Evolutionary conservation across 495 filamentous ascomycete genomes (phyloP).

Genomic region (Lepidopterella palustris): DNA sequence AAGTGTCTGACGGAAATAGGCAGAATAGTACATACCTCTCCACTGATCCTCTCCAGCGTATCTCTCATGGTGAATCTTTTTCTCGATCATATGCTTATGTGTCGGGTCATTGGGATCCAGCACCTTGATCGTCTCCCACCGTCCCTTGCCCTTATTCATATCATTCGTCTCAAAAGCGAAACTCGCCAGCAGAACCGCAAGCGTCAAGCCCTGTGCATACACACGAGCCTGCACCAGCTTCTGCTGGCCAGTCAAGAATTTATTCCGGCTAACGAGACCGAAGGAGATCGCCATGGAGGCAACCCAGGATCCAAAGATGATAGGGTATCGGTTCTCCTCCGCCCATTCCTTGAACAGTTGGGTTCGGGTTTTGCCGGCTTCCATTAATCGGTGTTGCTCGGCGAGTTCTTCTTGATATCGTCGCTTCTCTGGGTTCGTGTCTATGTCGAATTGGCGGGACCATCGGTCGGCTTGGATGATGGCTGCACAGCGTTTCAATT

Average conservation of each 20-base stretch:
- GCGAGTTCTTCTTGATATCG: constrained; percentile 59
- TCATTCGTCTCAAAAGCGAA: constrained; percentile 88
- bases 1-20: background rate
- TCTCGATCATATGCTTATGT: constrained; percentile 66
- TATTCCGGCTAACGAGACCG: constrained; percentile 69
- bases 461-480: constrained; percentile 82
- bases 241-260: constrained; percentile 67
- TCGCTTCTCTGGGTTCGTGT: constrained; percentile 55
- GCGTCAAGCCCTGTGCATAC: constrained; percentile 92
- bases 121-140: constrained; percentile 68
- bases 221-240: constrained; percentile 97
- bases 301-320: constrained; percentile 79
- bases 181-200: constrained; percentile 79
- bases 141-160: constrained; percentile 65
- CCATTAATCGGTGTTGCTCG: constrained; percentile 43
- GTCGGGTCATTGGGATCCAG: constrained; percentile 62
- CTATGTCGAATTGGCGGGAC: constrained; percentile 65
- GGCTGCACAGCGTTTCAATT: constrained; percentile 32
- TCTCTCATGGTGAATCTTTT: constrained; percentile 62
- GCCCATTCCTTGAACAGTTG: constrained; percentile 55
- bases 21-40: constrained; percentile 54
- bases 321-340: constrained; percentile 77
- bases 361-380: constrained; percentile 48
- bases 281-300: constrained; percentile 73
- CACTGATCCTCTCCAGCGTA: constrained; percentile 79